Evolutionary conservation across 2,329 filamentous ascomycete genomes (phyloP), one percentile per base, ranked within the genome.

Genomic region (Aureobasidium sp.): DNA sequence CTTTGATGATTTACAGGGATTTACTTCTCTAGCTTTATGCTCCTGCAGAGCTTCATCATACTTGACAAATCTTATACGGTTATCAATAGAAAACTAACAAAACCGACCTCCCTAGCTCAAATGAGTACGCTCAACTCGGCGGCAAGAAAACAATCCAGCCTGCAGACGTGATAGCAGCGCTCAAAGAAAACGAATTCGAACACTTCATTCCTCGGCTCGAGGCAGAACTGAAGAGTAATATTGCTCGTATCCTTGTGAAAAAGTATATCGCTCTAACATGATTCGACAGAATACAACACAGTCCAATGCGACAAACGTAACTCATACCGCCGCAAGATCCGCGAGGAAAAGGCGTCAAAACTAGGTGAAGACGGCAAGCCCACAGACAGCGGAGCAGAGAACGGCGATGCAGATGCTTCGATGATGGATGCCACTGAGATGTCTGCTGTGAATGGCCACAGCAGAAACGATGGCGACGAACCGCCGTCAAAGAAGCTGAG

Each of bases 121-220:
- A 90, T 68, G 87, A 90, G 67, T 81, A 86, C 68, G 89, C 89
- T 7, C 73, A 81, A 58, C 76, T 76, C 53, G 80, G 81, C n/a
- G 83, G 83, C 71, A 89, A 91, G 72, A 92, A 92, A 77, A 93
- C 89, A 0, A 88, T 94, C 67, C 82, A 84, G 68, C 88, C 89
- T 0, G 80, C 82, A 44, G 89, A 93, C 70, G 88, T 94, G 44
- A 86, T 92, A 69, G 85, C 86, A 54, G 89, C 89, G 0, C 80
- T 94, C 50, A 85, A 88, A n/a, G 86, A 90, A 41, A 83, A 86
- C 50, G 90, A 93, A 72, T 90, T 90, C 65, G 80, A 81, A 53
- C 80, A 80, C n/a, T 91, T 92, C 71, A 78, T 90, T 61, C 82
- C 83, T 15, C 79, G 85, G 37, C 77, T 93, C 36, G 87, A 93